Conservation (phyloP, 176 grass and related monocot genomes). For the Musa beccarii region DNA sequence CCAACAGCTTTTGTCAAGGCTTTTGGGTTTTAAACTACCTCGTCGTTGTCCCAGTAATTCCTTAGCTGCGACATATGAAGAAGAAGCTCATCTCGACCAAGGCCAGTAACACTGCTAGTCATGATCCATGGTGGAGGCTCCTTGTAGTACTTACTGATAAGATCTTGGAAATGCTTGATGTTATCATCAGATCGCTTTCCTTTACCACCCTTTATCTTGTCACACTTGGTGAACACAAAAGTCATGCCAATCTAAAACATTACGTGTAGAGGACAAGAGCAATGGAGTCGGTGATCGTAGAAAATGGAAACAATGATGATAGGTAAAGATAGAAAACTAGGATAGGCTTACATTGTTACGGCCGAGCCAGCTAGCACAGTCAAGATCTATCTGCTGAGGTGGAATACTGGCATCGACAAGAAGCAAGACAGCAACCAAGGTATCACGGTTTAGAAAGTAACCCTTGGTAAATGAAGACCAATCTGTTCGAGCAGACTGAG, state of each 20-base stretch:
- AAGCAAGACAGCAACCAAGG: constrained; percentile 67
- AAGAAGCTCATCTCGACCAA: constrained; percentile 57
- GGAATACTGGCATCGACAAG: constrained; percentile 84
- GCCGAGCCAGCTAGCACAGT: constrained; percentile 95
- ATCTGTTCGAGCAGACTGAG: constrained; percentile 63
- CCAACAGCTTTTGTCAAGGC: neutral
- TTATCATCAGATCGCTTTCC: constrained; percentile 68
- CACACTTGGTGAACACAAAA: constrained; percentile 97
- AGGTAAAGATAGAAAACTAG: neutral
- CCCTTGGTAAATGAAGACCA: constrained; percentile 96
- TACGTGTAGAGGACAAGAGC: neutral
- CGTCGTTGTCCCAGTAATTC: constrained; percentile 82
- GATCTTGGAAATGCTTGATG: constrained; percentile 77
- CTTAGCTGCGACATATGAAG: constrained; percentile 79
- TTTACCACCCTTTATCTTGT: constrained; percentile 76
- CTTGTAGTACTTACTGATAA: constrained; percentile 50
- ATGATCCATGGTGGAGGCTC: constrained; percentile 92
- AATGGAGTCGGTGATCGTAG: neutral
- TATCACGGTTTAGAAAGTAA: constrained; percentile 84
- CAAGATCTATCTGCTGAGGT: constrained; percentile 76
- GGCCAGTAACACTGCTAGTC: constrained; percentile 66
- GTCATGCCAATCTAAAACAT: constrained; percentile 68
- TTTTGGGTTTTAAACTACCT: constrained; percentile 6
- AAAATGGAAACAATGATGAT: neutral
- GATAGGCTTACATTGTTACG: constrained; percentile 67